phyloP scores from a whole-genome alignment of 23 red algal genomes.

The Gracilaria domingensis region DNA sequence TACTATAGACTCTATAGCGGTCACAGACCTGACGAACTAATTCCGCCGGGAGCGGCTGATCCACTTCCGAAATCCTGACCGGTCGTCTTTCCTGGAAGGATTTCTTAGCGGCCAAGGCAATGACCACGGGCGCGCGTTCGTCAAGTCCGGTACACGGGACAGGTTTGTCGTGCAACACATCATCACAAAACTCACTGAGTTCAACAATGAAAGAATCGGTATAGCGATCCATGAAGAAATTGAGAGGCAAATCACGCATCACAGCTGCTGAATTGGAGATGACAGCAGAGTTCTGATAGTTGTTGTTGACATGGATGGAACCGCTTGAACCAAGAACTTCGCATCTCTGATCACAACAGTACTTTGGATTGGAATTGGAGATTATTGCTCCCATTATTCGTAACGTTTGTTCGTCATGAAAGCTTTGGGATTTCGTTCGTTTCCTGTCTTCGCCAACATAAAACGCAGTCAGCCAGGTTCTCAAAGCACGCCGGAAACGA shows the following conservation, averaged over 20 bases:
- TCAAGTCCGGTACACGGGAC: slow-evolving; percentile 94
- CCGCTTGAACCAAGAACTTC: slow-evolving; percentile 96
- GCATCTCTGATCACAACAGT: slow-evolving; percentile 99
- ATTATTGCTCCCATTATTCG: not conserved
- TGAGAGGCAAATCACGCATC: slow-evolving; percentile 94
- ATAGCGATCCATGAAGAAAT: slow-evolving; percentile 99
- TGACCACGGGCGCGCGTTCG: slow-evolving; percentile 95
- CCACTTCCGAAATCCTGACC: slow-evolving; percentile 87
- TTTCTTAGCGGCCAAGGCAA: slow-evolving; percentile 96
- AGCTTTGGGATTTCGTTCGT: not conserved
- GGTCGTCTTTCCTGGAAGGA: slow-evolving; percentile 82
- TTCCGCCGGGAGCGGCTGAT: slow-evolving; percentile 76
- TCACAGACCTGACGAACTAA: slow-evolving; percentile 80
- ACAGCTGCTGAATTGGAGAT: slow-evolving; percentile 87
- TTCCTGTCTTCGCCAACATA: not conserved
- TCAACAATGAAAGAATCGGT: slow-evolving; percentile 98
- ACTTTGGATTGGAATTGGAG: too few species aligned
- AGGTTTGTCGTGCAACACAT: slow-evolving; percentile 78
- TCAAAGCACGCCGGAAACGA: not conserved
- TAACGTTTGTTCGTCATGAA: not conserved
- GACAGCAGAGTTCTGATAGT: slow-evolving; percentile 95
- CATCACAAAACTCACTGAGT: slow-evolving; percentile 87
- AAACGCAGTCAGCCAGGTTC: slow-evolving; percentile 10
- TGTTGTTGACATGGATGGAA: slow-evolving; percentile 98
- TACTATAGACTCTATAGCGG: too few species aligned